Conservation (phyloP, 345 rosid genomes). For the Diplotaxis tenuifolia region DNA sequence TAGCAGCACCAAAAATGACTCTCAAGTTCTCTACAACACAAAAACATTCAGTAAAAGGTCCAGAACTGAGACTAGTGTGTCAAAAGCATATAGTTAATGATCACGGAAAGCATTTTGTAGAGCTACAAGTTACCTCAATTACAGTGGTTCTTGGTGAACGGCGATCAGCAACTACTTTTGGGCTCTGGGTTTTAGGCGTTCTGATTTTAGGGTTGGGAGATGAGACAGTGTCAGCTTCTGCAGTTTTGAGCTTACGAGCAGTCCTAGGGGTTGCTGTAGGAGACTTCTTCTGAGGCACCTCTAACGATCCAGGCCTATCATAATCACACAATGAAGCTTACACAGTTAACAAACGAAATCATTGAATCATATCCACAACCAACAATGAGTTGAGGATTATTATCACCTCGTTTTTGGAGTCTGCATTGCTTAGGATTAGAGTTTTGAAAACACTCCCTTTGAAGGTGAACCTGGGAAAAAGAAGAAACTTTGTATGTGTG, state of each 20-base stretch:
- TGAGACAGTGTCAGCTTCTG: slow-evolving; percentile 47
- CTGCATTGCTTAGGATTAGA: slow-evolving; percentile 58
- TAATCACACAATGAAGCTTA: background rate
- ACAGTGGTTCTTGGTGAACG: slow-evolving; percentile 63
- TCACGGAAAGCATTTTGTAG: background rate
- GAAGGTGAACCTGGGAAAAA: slow-evolving; percentile 53
- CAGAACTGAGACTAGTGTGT: background rate
- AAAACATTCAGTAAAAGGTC: background rate
- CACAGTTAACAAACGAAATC: background rate
- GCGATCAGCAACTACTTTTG: slow-evolving; percentile 64
- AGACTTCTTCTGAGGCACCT: slow-evolving; percentile 72
- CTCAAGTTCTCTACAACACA: background rate
- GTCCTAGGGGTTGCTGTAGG: slow-evolving; percentile 58
- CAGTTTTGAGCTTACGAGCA: slow-evolving; percentile 63
- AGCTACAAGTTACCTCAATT: slow-evolving; percentile 61
- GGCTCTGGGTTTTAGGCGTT: slow-evolving; percentile 69
- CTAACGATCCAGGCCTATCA: slow-evolving; percentile 53
- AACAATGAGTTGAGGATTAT: slow-evolving; percentile 4
- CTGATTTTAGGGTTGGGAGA: slow-evolving; percentile 52
- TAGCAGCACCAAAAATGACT: background rate
- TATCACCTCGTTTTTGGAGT: slow-evolving; percentile 77
- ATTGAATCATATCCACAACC: background rate
- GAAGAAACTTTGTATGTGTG: slow-evolving; percentile 27
- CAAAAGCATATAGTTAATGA: slow-evolving; percentile 1
- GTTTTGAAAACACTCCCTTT: slow-evolving; percentile 27